Evolutionary conservation across 2,329 filamentous ascomycete genomes (phyloP).

Genomic region (Neonectria coccinea): DNA sequence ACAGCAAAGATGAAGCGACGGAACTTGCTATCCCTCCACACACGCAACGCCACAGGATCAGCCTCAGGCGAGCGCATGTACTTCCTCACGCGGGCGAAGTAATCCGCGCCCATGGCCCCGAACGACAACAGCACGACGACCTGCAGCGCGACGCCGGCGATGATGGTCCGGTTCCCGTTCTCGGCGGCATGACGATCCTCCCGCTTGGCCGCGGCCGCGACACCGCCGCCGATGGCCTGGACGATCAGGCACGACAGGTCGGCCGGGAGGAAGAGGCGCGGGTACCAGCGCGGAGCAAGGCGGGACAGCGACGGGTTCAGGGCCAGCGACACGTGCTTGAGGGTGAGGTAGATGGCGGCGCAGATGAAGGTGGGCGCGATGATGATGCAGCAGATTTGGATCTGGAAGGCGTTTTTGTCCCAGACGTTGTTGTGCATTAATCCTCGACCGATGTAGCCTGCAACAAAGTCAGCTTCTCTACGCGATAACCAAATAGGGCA

Average conservation of each 20-base stretch:
- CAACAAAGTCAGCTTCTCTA: no score
- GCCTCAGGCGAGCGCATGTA: slow-evolving; percentile 53
- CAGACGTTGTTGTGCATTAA: slow-evolving; percentile 66
- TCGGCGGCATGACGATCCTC: slow-evolving; percentile 54
- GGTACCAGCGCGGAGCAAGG: slow-evolving; percentile 63
- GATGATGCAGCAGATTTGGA: slow-evolving; percentile 70
- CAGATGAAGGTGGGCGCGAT: slow-evolving; percentile 71
- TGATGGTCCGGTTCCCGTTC: slow-evolving; percentile 63
- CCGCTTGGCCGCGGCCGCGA: slow-evolving; percentile 63
- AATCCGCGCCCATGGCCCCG: slow-evolving; percentile 58
- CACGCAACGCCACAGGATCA: slow-evolving; percentile 45
- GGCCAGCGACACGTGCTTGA: slow-evolving; percentile 68
- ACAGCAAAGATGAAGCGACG: slow-evolving; percentile 59
- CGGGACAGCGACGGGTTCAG: slow-evolving; percentile 64
- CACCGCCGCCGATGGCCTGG: slow-evolving; percentile 68
- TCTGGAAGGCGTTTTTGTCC: slow-evolving; percentile 65
- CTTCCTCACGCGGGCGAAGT: slow-evolving; percentile 56
- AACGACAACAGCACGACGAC: slow-evolving; percentile 62
- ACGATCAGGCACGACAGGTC: slow-evolving; percentile 69
- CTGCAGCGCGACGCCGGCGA: slow-evolving; percentile 66
- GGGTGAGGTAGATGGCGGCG: slow-evolving; percentile 72
- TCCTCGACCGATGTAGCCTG: slow-evolving; percentile 66
- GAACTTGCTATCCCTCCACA: slow-evolving; percentile 60
- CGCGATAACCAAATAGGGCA: no score
- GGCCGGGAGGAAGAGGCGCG: slow-evolving; percentile 68